Percentiles rank a stretch among this genome's conserved stretches.
These are phyloP conservation scores for Aspergillus nidulans DNA, from an alignment of 495 filamentous ascomycete species.

Conservation along the genomic window DNA sequence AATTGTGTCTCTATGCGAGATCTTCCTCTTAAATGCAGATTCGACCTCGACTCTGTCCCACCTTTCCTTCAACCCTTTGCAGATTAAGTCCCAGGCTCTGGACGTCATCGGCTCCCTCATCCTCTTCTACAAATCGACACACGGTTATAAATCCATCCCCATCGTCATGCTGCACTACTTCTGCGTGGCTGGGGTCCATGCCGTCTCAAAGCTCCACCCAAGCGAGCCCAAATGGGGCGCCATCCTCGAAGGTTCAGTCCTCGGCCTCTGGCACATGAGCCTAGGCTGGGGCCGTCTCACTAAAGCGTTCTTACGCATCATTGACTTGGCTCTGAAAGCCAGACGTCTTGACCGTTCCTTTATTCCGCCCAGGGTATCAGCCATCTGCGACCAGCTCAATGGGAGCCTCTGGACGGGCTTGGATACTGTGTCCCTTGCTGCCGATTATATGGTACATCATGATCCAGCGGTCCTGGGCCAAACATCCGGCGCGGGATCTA, in stretches of 20 bases:
- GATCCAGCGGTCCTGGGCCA: slow-evolving; percentile 8
- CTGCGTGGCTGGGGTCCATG: slow-evolving; percentile 21
- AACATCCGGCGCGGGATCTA: not conserved
- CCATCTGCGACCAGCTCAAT: slow-evolving; percentile 18
- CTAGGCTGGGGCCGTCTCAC: slow-evolving; percentile 25
- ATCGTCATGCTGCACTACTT: slow-evolving; percentile 30
- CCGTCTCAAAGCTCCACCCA: slow-evolving; percentile 15
- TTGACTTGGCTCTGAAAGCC: slow-evolving; percentile 20
- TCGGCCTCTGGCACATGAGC: slow-evolving; percentile 28
- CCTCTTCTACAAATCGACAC: slow-evolving; percentile 18
- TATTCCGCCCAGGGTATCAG: slow-evolving; percentile 16
- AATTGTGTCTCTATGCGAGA: slow-evolving; percentile 14
- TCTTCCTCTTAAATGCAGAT: slow-evolving; percentile 7
- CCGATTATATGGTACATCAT: slow-evolving; percentile 24
- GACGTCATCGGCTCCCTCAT: slow-evolving; percentile 23
- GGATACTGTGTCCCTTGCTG: slow-evolving; percentile 19
- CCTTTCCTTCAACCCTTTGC: slow-evolving; percentile 3
- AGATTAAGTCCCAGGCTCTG: slow-evolving; percentile 16
- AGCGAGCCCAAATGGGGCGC: slow-evolving; percentile 20
- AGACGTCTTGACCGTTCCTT: slow-evolving; percentile 10
- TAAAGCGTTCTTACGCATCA: slow-evolving; percentile 26
- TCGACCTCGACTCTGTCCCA: not conserved
- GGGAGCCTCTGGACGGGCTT: slow-evolving; percentile 17
- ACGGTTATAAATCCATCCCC: slow-evolving; percentile 27
- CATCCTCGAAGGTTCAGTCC: slow-evolving; percentile 24